Base-by-base conservation (phyloP, 2,329 filamentous ascomycete species). In the Aspergillus unguis region DNA sequence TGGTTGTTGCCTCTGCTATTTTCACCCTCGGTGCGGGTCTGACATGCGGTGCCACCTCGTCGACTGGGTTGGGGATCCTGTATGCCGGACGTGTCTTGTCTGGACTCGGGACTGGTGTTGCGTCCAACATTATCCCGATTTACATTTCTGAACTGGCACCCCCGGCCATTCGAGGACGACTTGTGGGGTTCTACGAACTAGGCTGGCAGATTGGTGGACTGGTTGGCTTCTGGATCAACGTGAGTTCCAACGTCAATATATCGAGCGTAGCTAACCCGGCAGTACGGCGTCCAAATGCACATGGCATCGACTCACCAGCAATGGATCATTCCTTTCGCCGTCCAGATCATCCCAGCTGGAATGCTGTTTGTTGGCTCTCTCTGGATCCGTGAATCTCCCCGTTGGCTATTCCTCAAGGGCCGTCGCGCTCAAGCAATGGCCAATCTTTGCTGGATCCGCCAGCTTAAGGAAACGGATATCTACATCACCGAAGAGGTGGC, bases 401-500 rank as follows among this genome's bases (percentile, higher is more conserved):
- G 86, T 49, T 88, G 85, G 85, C 72, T 89, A 5, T 86, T 86
- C 4, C 78, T 78, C 27, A 80, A 85, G 64, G 85, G 85, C 61
- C 79, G 83, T 1, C 87, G 85, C 78, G 83, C 87, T 28, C 80
- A 88, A 63, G 82, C 83, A 1, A 73, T 83, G 43, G 63, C 73
- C 26, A 79, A 83, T 43, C 76, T 87, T 32, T 68, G 64, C 59
- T 73, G 70, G 68, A 65, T 73, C 23, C 70, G 77, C 32, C 61
- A 71, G 5, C 68, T 77, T 9, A 65, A 74, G 5, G 54, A 58
- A 11, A 54, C 62, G 4, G 63, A 74, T 56, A 71, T 82, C 9
- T 90, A 91, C 65, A 85, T 92, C 44, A 73, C 86, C 2, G 87
- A 91, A 66, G 88, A 92, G 69, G 76, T 91, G 17, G 77, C 78